phyloP scores from a whole-genome alignment of 495 filamentous ascomycete genomes.

The Rostrohypoxylon terebratum region DNA sequence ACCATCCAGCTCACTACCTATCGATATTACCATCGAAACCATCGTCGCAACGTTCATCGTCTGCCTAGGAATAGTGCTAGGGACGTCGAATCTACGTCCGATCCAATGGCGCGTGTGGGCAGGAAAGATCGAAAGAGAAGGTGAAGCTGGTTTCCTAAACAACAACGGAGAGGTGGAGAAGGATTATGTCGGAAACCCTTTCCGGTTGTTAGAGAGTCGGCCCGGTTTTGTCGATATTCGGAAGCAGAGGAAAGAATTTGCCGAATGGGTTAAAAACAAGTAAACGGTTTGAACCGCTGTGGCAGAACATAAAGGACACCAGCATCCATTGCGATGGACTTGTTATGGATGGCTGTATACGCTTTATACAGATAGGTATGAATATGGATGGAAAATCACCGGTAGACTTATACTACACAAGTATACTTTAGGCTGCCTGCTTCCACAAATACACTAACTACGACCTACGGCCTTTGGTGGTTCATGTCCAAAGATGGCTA shows the following conservation, averaged over 20 bases:
- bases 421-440: neutral
- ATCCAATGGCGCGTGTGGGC: slow-evolving; percentile 88
- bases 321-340: neutral
- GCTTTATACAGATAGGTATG: no score
- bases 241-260: slow-evolving; percentile 79
- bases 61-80: slow-evolving; percentile 76
- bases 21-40: slow-evolving; percentile 84
- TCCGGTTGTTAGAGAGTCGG: slow-evolving; percentile 58
- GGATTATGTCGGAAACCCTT: slow-evolving; percentile 65
- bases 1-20: slow-evolving; percentile 63
- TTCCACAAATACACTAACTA: neutral
- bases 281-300: slow-evolving; percentile 9
- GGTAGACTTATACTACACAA: neutral
- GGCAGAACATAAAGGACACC: neutral
- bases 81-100: slow-evolving; percentile 75
- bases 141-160: slow-evolving; percentile 75
- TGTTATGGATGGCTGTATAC: neutral
- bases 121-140: slow-evolving; percentile 81
- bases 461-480: neutral
- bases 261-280: slow-evolving; percentile 70
- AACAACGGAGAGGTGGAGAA: slow-evolving; percentile 69
- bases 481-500: neutral
- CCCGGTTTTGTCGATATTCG: slow-evolving; percentile 67
- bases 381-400: neutral
- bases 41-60: slow-evolving; percentile 75